Percentiles rank a stretch among this genome's conserved stretches.
These are phyloP conservation scores for Neurospora sp. DNA, from an alignment of 495 filamentous ascomycete genomes.

Conservation along the genomic window DNA sequence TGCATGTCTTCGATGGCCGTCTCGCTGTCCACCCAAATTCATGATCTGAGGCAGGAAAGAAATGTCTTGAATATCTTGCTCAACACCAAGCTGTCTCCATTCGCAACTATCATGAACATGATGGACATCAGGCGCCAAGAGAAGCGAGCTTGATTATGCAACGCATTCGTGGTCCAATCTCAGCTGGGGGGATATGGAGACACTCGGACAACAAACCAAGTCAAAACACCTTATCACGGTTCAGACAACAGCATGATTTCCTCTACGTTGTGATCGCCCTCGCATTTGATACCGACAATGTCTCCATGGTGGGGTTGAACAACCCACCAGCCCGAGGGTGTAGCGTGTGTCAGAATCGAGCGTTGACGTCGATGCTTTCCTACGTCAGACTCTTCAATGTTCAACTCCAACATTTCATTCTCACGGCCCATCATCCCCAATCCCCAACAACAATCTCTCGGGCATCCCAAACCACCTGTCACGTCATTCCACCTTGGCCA, in stretches of 20 bases:
- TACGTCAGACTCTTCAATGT: not conserved
- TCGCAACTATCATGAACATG: not conserved
- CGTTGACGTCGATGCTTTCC: not conserved
- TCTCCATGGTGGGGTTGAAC: not conserved
- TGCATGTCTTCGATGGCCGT: not conserved
- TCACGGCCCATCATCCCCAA: not conserved
- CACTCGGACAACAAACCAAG: not conserved
- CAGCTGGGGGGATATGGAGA: not conserved
- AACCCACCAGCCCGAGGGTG: not conserved
- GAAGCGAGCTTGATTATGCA: no score
- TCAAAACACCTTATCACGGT: not conserved
- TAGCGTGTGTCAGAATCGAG: not conserved
- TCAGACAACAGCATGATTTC: not conserved
- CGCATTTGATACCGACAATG: not conserved
- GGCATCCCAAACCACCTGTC: not conserved
- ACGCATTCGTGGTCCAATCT: not conserved
- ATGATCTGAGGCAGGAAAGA: not conserved
- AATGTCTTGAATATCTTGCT: not conserved
- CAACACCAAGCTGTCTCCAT: not conserved
- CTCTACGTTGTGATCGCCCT: not conserved
- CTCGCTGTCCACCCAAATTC: not conserved
- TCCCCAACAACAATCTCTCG: not conserved
- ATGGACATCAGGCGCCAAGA: not conserved
- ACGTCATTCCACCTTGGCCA: not conserved
- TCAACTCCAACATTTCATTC: not conserved